These are phyloP conservation scores for Rasamsonia emersonii DNA, from an alignment of 2,329 filamentous ascomycete species.

Conservation along the genomic window DNA sequence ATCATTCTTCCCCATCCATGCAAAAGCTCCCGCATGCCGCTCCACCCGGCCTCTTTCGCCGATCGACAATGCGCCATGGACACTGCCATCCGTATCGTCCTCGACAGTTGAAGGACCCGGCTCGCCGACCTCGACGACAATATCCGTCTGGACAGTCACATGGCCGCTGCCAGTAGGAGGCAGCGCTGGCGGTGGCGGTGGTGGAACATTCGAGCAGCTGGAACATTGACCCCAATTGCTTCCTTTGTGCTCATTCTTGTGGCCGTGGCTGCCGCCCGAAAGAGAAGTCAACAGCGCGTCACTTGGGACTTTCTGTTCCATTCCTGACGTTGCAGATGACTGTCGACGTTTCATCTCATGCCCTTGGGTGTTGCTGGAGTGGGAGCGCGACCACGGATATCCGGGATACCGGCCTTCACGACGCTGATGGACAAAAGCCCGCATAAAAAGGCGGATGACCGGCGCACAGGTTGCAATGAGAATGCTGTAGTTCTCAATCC, in stretches of 20 bases:
- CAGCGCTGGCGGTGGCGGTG: conserved; percentile 7
- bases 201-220: conserved; percentile 5
- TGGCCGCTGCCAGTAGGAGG: conserved; percentile 5
- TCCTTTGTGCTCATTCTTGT: too few species aligned
- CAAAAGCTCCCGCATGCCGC: too few species aligned
- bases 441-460: conserved; percentile 25
- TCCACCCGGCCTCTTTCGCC: too few species aligned
- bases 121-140: conserved; percentile 20
- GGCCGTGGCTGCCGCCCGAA: too few species aligned
- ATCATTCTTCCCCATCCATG: too few species aligned
- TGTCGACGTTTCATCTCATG: conserved; percentile 7
- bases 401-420: conserved; percentile 12
- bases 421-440: conserved; percentile 19
- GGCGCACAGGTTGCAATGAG: conserved; percentile 27
- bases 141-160: conserved; percentile 24
- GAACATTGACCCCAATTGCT: conserved; percentile 6
- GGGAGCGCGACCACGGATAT: conserved; percentile 16
- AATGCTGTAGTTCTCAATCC: conserved; percentile 31
- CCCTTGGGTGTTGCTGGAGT: conserved; percentile 11
- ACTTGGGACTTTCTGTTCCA: not conserved
- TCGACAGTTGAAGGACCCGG: not conserved
- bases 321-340: conserved; percentile 4
- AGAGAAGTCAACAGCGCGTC: not conserved
- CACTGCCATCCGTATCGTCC: not conserved
- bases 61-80: not conserved